Evolutionary conservation across 2,329 filamentous ascomycete species (phyloP).

Genomic region (Ceratocystis variospora): DNA sequence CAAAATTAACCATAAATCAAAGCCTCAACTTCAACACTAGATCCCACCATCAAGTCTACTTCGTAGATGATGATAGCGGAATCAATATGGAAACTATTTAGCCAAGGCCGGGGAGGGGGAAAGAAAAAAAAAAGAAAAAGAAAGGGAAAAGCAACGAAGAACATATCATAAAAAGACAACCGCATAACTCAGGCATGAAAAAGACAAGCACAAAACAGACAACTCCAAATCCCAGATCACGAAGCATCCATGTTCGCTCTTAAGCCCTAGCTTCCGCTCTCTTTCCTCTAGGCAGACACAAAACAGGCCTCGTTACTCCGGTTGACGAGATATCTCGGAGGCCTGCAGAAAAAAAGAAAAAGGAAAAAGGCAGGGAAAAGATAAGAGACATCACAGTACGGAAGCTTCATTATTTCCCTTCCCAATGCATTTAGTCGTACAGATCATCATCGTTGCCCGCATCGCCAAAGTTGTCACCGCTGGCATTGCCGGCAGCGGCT

Average conservation of each 20-base stretch:
- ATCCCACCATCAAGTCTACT: too few relatives aligned
- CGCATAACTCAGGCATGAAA: conserved; percentile 9
- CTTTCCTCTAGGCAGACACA: background rate
- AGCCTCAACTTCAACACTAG: too few relatives aligned
- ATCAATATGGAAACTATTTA: background rate
- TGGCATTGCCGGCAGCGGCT: conserved; percentile 43
- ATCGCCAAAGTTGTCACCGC: conserved; percentile 57
- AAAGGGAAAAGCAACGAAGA: conserved; percentile 10
- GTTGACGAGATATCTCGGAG: too few relatives aligned
- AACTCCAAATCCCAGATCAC: conserved; percentile 17
- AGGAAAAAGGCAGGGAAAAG: background rate
- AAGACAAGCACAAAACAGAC: conserved; percentile 7
- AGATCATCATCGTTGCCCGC: conserved; percentile 91
- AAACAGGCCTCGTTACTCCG: too few relatives aligned
- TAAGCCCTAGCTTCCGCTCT: background rate
- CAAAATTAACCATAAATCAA: too few relatives aligned
- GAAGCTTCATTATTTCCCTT: background rate
- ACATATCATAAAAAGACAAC: conserved; percentile 6
- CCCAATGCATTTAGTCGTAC: conserved; percentile 47
- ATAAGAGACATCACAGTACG: background rate
- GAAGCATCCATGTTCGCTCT: conserved; percentile 12
- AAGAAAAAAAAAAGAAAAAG: conserved; percentile 8
- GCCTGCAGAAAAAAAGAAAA: background rate
- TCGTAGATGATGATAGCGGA: too few relatives aligned
- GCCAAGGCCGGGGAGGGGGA: conserved; percentile 18